Percentiles rank a stretch among this genome's conserved stretches.
These are phyloP conservation scores for Xylaria sp. DNA, from an alignment of 2,329 filamentous ascomycete species.

Conservation along the genomic window DNA sequence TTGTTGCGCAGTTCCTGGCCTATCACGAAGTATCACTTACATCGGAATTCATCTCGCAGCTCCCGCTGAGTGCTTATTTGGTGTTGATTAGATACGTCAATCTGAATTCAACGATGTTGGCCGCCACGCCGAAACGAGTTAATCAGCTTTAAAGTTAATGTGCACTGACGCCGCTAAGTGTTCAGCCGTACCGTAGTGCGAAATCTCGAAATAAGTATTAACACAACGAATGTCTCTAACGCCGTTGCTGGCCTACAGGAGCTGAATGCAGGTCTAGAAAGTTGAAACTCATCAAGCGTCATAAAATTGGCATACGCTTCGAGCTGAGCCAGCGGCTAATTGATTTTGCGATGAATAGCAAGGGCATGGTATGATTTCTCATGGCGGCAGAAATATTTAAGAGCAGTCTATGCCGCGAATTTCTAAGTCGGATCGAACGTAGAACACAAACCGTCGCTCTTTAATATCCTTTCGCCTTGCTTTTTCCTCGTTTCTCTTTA, in stretches of 20 bases:
- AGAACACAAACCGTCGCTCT: background rate
- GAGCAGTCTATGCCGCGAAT: background rate
- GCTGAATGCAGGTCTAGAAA: background rate
- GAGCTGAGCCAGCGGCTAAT: background rate
- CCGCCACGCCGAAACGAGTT: background rate
- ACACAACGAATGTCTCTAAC: background rate
- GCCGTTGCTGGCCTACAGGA: background rate
- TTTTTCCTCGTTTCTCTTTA: background rate
- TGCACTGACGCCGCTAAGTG: background rate
- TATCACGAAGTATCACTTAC: background rate
- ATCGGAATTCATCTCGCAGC: background rate
- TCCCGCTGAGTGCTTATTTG: background rate
- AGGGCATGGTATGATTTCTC: background rate
- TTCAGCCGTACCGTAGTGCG: constrained; percentile 1
- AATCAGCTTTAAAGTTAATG: background rate
- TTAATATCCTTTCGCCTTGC: background rate
- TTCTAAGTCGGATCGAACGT: background rate
- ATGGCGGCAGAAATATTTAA: background rate
- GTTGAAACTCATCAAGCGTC: background rate
- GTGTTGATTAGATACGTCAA: background rate
- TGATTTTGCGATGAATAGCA: background rate
- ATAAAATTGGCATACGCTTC: background rate
- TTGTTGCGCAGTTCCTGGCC: background rate
- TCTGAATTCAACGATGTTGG: background rate
- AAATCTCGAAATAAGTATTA: background rate